Evolutionary conservation across 495 filamentous ascomycete genomes (phyloP).

Genomic region (Lasiosphaeris hirsuta): DNA sequence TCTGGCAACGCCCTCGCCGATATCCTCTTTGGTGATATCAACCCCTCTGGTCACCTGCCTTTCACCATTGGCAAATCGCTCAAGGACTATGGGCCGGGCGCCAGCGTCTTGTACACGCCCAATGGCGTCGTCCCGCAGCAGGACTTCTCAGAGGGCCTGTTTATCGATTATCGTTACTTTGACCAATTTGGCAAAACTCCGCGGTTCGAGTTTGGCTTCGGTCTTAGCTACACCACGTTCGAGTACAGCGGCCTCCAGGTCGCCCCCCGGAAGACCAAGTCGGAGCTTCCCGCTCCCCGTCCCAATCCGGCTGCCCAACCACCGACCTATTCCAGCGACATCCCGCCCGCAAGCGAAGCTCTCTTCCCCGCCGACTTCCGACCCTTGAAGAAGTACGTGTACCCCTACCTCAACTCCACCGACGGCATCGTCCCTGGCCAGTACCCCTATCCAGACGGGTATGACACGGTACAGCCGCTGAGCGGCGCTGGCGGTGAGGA

Average conservation of each 20-base stretch:
- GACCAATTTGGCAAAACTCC: constrained; percentile 67
- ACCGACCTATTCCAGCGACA: constrained; percentile 53
- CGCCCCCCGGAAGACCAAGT: constrained; percentile 51
- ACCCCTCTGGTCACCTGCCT: constrained; percentile 82
- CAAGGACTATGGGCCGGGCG: constrained; percentile 78
- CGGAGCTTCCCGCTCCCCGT: constrained; percentile 57
- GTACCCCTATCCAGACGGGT: constrained; percentile 73
- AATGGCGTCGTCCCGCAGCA: constrained; percentile 77
- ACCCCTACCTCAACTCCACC: constrained; percentile 71
- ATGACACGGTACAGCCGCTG: constrained; percentile 48
- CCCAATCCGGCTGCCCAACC: constrained; percentile 55
- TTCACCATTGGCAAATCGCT: constrained; percentile 84
- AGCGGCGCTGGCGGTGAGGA: constrained; percentile 75
- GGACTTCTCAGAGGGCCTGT: constrained; percentile 77
- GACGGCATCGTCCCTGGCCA: constrained; percentile 53
- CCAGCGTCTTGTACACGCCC: constrained; percentile 69
- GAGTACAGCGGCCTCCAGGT: constrained; percentile 60
- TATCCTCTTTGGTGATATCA: constrained; percentile 78
- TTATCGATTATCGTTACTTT: constrained; percentile 89
- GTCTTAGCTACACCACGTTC: constrained; percentile 79
- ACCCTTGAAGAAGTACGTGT: constrained; percentile 76
- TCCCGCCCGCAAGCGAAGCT: constrained; percentile 55
- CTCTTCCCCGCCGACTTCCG: constrained; percentile 66
- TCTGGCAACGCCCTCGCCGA: constrained; percentile 82
- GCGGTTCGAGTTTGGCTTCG: constrained; percentile 75